phyloP scores from a whole-genome alignment of 2,329 filamentous ascomycete genomes.

The Magnaporthales sp. region DNA sequence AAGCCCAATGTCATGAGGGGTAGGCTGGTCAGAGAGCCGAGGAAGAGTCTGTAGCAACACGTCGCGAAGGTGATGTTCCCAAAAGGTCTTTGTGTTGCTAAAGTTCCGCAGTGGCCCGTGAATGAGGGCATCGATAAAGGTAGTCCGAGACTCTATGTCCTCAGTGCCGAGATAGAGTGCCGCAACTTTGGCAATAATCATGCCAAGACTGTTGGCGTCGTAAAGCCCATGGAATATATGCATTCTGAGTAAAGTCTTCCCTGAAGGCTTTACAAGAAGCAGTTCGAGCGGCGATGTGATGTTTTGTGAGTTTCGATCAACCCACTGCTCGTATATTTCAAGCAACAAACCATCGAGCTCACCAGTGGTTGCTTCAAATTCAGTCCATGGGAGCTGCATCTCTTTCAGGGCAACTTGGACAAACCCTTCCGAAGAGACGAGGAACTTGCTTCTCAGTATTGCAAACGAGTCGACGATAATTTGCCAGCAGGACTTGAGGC shows the following conservation, averaged over 20 bases:
- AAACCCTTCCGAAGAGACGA: conserved; percentile 65
- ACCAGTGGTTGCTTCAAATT: conserved; percentile 17
- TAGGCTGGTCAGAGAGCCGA: conserved; percentile 8
- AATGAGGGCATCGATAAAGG: conserved; percentile 59
- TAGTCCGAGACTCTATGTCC: conserved; percentile 22
- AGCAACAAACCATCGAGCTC: conserved; percentile 16
- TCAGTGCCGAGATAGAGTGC: conserved; percentile 34
- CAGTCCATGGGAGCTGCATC: conserved; percentile 32
- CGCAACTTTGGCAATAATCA: conserved; percentile 54
- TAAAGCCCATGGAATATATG: conserved; percentile 82
- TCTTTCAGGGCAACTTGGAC: conserved; percentile 59
- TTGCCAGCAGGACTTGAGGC: conserved; percentile 50
- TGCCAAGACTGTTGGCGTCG: conserved; percentile 68
- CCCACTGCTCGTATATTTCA: conserved; percentile 39
- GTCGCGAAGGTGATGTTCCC: conserved; percentile 47
- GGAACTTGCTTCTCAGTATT: conserved; percentile 65
- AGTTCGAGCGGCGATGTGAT: conserved; percentile 44
- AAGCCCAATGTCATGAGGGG: conserved; percentile 12
- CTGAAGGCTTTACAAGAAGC: conserved; percentile 24
- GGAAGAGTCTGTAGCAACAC: conserved; percentile 16
- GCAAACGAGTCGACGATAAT: conserved; percentile 41
- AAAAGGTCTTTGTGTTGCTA: conserved; percentile 46
- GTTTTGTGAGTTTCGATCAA: conserved; percentile 37
- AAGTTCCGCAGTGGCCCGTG: conserved; percentile 56
- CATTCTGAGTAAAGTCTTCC: conserved; percentile 39